These are phyloP conservation scores for Thielaviopsis ethacetica DNA, from an alignment of 2,329 filamentous ascomycete species.

Conservation along the genomic window DNA sequence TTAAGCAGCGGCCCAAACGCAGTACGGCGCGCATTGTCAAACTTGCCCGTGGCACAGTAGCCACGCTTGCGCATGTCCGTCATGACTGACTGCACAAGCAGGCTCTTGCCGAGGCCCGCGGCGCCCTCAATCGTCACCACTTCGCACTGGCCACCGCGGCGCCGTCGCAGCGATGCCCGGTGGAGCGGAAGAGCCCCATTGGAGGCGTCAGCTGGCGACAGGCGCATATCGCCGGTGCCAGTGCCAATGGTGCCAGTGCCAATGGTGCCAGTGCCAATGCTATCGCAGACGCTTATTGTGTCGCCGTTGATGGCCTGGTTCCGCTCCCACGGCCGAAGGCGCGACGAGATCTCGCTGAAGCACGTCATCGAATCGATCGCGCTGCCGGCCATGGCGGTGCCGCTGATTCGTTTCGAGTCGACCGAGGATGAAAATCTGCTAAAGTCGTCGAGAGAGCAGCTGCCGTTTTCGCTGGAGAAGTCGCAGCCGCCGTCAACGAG, in stretches of 20 bases:
- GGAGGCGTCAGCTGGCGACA: slow-evolving; percentile 5
- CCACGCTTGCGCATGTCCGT: slow-evolving; percentile 43
- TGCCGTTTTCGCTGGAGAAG: slow-evolving; percentile 42
- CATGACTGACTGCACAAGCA: slow-evolving; percentile 45
- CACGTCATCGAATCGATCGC: not conserved
- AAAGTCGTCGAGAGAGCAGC: slow-evolving; percentile 34
- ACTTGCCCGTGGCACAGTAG: slow-evolving; percentile 50
- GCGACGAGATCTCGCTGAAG: slow-evolving; percentile 10
- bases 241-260: no score
- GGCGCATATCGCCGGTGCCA: slow-evolving; percentile 1
- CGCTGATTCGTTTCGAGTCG: slow-evolving; percentile 4
- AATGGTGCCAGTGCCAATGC: slow-evolving; percentile 16
- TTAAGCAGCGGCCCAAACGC: slow-evolving; percentile 49
- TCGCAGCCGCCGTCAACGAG: slow-evolving; percentile 23
- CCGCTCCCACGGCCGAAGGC: slow-evolving; percentile 33
- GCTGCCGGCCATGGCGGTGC: not conserved
- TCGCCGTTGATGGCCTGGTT: slow-evolving; percentile 35
- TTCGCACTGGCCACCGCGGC: slow-evolving; percentile 45
- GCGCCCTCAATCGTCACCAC: slow-evolving; percentile 44
- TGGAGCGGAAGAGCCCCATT: slow-evolving; percentile 27
- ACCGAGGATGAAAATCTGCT: slow-evolving; percentile 23
- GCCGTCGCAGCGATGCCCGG: slow-evolving; percentile 40
- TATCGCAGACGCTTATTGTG: slow-evolving; percentile 29
- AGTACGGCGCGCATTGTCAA: slow-evolving; percentile 42
- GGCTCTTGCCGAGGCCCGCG: slow-evolving; percentile 49